phyloP scores from a whole-genome alignment of 495 filamentous ascomycete species.

The Aspergillus wentii region DNA sequence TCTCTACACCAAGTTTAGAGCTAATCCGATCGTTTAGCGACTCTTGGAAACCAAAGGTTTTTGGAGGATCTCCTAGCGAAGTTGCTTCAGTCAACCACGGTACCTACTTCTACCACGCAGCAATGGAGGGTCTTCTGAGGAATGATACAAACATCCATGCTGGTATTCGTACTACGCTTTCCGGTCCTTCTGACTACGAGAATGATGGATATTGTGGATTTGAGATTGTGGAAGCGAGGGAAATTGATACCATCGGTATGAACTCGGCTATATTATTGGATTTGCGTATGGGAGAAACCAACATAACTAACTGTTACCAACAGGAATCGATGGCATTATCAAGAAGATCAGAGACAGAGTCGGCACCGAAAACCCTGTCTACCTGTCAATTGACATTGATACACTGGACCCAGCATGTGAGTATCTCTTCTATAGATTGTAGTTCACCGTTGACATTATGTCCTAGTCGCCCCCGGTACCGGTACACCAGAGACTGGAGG shows the following conservation, averaged over 20 bases:
- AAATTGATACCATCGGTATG: constrained; percentile 71
- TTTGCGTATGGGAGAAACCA: too few relatives aligned
- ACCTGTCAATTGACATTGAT: constrained; percentile 86
- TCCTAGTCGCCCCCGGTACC: constrained; percentile 67
- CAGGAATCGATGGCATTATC: constrained; percentile 59
- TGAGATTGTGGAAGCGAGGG: constrained; percentile 71
- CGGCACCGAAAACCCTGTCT: constrained; percentile 66
- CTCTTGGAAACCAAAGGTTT: constrained; percentile 66
- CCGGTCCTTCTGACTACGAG: constrained; percentile 66
- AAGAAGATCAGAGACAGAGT: constrained; percentile 70
- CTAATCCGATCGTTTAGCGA: constrained; percentile 32
- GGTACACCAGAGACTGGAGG: constrained; percentile 86
- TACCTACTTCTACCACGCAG: constrained; percentile 70
- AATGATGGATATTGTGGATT: constrained; percentile 86
- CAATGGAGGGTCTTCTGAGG: constrained; percentile 66
- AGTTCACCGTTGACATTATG: not conserved
- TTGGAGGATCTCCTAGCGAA: constrained; percentile 57
- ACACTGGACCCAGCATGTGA: constrained; percentile 78
- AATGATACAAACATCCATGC: constrained; percentile 85
- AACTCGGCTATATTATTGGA: not conserved
- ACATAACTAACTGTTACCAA: not conserved
- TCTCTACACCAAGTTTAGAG: not conserved
- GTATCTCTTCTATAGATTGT: constrained; percentile 12
- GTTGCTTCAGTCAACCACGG: constrained; percentile 79
- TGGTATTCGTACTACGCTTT: constrained; percentile 75